A percentile compares a stretch with the other conserved stretches of the same genome.
These are phyloP conservation scores for Magnolia officinalis DNA, from an alignment of 164 flowering plant genomes.

Conservation along the genomic window DNA sequence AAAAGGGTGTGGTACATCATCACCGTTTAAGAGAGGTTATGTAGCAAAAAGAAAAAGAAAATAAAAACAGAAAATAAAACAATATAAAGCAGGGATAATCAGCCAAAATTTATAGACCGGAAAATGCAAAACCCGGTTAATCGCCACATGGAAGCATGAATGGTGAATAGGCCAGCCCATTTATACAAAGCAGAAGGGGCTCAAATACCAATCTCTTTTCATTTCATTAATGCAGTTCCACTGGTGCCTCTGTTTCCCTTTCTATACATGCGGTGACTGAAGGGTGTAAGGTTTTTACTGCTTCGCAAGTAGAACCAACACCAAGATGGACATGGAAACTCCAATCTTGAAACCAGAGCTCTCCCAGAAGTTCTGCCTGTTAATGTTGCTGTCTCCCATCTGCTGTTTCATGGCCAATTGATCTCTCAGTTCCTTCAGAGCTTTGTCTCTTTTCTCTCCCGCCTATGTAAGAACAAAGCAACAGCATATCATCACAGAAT, in stretches of 20 bases:
- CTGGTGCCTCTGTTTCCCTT: neutral
- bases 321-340: conserved; percentile 82
- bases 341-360: conserved; percentile 73
- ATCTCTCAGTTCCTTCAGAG: conserved; percentile 74
- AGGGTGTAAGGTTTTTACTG: conserved; percentile 29
- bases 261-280: neutral
- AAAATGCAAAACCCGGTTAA: neutral
- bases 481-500: conserved; percentile 1
- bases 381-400: conserved; percentile 19
- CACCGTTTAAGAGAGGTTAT: neutral
- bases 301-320: conserved; percentile 75
- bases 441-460: conserved; percentile 85
- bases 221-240: neutral
- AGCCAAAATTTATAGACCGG: neutral
- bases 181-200: neutral
- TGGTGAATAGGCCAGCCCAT: neutral
- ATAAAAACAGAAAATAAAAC: neutral
- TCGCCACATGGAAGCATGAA: neutral
- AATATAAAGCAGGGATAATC: neutral
- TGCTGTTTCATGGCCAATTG: conserved; percentile 54
- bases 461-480: conserved; percentile 33
- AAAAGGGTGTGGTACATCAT: neutral
- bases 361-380: conserved; percentile 81
- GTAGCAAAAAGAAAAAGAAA: neutral
- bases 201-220: neutral